Conservation (phyloP, 352 stramenopile genomes). For the Phytophthora vignae region DNA sequence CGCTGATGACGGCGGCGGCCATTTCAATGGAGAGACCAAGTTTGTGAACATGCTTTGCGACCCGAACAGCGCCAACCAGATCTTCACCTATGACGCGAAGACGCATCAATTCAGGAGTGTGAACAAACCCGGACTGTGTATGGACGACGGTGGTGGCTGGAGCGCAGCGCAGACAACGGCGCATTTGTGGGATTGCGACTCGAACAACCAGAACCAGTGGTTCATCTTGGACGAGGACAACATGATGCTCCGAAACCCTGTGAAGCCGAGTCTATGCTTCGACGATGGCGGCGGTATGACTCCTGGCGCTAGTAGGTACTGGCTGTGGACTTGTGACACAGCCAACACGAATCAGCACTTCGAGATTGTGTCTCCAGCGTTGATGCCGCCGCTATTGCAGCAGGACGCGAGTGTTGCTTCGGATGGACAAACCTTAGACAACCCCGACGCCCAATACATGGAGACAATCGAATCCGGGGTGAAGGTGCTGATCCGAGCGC, state of each 20-base stretch:
- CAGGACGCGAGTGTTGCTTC: neutral
- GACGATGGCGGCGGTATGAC: conserved; percentile 36
- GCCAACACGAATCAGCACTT: conserved; percentile 45
- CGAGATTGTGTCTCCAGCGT: neutral
- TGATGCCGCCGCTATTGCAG: neutral
- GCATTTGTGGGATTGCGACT: conserved; percentile 30
- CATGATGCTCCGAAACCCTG: conserved; percentile 39
- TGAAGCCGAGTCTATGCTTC: conserved; percentile 44
- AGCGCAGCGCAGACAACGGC: conserved; percentile 18
- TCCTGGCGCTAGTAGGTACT: conserved; percentile 13
- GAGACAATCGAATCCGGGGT: neutral
- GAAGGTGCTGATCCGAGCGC: conserved; percentile 3
- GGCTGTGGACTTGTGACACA: conserved; percentile 18
- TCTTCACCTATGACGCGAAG: conserved; percentile 27
- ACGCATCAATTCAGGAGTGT: conserved; percentile 25
- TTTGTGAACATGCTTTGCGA: conserved; percentile 29
- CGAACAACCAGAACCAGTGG: conserved; percentile 33
- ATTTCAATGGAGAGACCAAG: conserved; percentile 26
- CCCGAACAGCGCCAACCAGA: conserved; percentile 29
- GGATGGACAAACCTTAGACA: neutral
- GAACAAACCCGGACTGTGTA: conserved; percentile 22
- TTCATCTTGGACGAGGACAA: conserved; percentile 39
- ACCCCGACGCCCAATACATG: neutral
- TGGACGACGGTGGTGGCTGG: conserved; percentile 31
- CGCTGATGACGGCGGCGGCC: conserved; percentile 41